Evolutionary conservation across 805 yeast genomes (phyloP), one percentile per base, ranked within the genome.

Genomic region (Wickerhamomyces canadensis): DNA sequence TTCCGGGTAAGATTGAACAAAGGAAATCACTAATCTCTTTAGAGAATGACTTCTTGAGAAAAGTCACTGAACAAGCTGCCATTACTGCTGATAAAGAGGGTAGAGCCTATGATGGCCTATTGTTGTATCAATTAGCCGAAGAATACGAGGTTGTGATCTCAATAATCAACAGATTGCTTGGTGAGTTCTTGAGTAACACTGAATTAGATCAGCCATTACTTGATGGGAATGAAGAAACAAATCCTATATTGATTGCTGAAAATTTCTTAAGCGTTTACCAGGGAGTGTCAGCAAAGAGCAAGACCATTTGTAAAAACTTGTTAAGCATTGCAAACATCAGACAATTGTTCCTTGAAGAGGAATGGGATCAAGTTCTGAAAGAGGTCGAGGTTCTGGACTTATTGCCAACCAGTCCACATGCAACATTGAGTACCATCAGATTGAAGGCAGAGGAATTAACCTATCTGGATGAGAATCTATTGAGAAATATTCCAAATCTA

Each of bases 51-150:
- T 91, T 76, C 53, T 65, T 84, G 46, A 71, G 69, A 43, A 74
- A 74, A 41, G 87, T 91, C 29, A 80, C 93, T 4, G 94, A 84
- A 55, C 78, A 77, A 42, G 88, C 95, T 21, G 97, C 97, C 4
- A 70, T 70, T 31, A 78, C 77, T 48, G 95, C 96, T 13, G 93
- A 85, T 51, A 93, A 86, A 48, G 98, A 89, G 52, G 97, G 97
- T 7, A 73, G 95, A 53, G 70, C 78, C 12, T 77, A 81, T 43
- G 98, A 93, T 54, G 85, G 96, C 15, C 72, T 93, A 43, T 67
- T 85, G 40, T 70, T 93, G 37, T 91, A 85, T 57, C 96, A 89
- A 61, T 72, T 91, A 46, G 78, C 95, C 33, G 94, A 85, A 60
- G 95, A 89, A 48, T 83, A 83, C 57, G 83, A 84, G 54, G 79